Percentiles rank a stretch among this genome's conserved stretches.
Evolutionary conservation across 805 yeast genomes (phyloP).

Genomic region (Yarrowia osloensis): DNA sequence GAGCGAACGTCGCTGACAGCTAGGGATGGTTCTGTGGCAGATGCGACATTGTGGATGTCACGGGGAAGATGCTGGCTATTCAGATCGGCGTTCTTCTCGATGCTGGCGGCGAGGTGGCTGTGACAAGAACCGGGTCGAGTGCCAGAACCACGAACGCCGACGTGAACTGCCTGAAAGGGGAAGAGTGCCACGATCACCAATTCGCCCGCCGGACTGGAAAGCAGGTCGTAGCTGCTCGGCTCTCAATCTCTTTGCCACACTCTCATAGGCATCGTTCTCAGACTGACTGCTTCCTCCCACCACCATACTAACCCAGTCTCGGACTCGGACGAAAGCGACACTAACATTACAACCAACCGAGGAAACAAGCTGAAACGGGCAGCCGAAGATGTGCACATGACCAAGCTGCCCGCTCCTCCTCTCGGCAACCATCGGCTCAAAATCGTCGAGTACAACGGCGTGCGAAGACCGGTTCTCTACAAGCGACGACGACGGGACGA

Average conservation of each 20-base stretch:
- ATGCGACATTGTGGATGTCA: not conserved
- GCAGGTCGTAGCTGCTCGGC: no score
- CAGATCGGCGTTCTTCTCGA: no score
- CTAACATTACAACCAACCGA: slow-evolving; percentile 49
- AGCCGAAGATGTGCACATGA: slow-evolving; percentile 51
- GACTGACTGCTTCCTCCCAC: no score
- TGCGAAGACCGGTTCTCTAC: slow-evolving; percentile 39
- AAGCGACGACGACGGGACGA: slow-evolving; percentile 38
- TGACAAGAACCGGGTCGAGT: no score
- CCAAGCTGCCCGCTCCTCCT: slow-evolving; percentile 43
- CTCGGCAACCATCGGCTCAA: slow-evolving; percentile 38
- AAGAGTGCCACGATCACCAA: no score
- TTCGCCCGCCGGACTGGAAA: no score
- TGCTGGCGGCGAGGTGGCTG: no score
- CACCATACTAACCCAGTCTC: slow-evolving; percentile 34
- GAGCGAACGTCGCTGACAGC: no score
- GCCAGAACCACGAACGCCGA: no score
- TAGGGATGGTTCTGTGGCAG: not conserved
- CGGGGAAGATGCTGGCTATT: not conserved
- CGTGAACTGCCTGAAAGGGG: no score
- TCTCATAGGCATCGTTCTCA: no score
- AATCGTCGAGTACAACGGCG: slow-evolving; percentile 40
- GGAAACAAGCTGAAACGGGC: slow-evolving; percentile 60
- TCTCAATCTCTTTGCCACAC: no score
- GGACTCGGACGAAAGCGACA: slow-evolving; percentile 40